Evolutionary conservation across 176 grass and related monocot species (phyloP).

Genomic region (Stipa capillata): DNA sequence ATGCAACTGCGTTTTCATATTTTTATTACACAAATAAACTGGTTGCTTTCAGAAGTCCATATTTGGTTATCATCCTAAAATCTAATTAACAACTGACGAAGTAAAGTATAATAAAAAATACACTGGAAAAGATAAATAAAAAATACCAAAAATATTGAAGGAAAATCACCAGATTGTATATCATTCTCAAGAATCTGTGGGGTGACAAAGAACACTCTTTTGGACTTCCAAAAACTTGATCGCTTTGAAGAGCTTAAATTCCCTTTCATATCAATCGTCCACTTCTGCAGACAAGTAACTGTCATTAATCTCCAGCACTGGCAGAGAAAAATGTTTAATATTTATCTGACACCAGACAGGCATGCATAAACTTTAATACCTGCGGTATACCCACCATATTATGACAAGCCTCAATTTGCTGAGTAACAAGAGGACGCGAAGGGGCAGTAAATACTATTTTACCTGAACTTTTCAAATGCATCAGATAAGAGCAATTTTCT

Average conservation of each 20-base stretch:
- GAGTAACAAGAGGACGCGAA: conserved; percentile 83
- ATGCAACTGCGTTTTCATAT: not conserved
- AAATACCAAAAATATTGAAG: conserved; percentile 6
- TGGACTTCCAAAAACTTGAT: conserved; percentile 63
- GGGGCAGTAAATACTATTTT: conserved; percentile 93
- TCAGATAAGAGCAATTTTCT: conserved; percentile 6
- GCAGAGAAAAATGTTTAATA: not conserved
- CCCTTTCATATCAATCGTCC: conserved; percentile 79
- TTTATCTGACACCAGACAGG: not conserved
- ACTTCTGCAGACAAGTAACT: conserved; percentile 69
- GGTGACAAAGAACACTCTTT: conserved; percentile 97
- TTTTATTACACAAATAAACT: not conserved
- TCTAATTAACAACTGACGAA: not conserved
- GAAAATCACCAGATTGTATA: conserved; percentile 66
- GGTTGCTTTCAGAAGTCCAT: not conserved
- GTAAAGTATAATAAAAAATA: not conserved
- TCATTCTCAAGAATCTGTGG: conserved; percentile 83
- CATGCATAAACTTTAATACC: conserved; percentile 35
- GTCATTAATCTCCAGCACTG: conserved; percentile 26
- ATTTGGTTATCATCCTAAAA: conserved; percentile 7
- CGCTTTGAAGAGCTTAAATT: conserved; percentile 31
- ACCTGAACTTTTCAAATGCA: conserved; percentile 39
- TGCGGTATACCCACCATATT: conserved; percentile 94
- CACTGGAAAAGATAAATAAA: not conserved
- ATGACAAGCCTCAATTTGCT: conserved; percentile 92